A percentile compares a stretch with the other conserved stretches of the same genome.
Conservation (phyloP, 1,139 yeast species). For the Hyphopichia khmerensis region DNA sequence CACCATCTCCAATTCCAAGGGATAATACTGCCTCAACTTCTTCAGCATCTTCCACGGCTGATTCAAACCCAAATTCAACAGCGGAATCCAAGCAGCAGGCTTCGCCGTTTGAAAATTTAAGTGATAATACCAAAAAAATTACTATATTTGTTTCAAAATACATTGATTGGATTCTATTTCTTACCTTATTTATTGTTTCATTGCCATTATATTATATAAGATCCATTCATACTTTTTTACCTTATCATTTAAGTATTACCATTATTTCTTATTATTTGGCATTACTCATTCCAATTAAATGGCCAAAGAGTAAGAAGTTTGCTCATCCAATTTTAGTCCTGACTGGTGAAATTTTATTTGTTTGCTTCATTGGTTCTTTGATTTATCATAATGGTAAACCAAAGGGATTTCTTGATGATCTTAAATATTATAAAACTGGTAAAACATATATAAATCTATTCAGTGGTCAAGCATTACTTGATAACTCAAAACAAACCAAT, state of each 20-base stretch:
- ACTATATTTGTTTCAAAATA: conserved; percentile 42
- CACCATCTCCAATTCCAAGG: background rate
- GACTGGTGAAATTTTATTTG: conserved; percentile 59
- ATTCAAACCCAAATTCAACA: background rate
- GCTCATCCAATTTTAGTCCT: conserved; percentile 73
- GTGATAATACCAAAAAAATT: conserved; percentile 19
- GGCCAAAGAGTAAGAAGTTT: conserved; percentile 48
- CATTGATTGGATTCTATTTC: conserved; percentile 58
- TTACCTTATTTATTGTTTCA: conserved; percentile 48
- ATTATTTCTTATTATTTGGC: conserved; percentile 56
- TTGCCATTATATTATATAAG: conserved; percentile 52
- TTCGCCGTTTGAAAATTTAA: conserved; percentile 6
- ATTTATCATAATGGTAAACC: conserved; percentile 47
- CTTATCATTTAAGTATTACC: conserved; percentile 62
- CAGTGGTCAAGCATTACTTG: conserved; percentile 30
- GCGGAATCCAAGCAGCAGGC: background rate
- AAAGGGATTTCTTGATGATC: conserved; percentile 46
- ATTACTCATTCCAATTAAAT: conserved; percentile 45
- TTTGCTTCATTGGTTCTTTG: conserved; percentile 59
- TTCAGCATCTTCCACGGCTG: background rate
- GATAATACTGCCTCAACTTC: background rate
- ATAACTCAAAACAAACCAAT: conserved; percentile 23
- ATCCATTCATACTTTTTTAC: conserved; percentile 52
- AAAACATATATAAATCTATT: conserved; percentile 62
- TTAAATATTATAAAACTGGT: conserved; percentile 65